Evolutionary conservation across 257 asterid species (phyloP), one percentile per base, ranked within the genome.

Genomic region (Scutellaria barbata): DNA sequence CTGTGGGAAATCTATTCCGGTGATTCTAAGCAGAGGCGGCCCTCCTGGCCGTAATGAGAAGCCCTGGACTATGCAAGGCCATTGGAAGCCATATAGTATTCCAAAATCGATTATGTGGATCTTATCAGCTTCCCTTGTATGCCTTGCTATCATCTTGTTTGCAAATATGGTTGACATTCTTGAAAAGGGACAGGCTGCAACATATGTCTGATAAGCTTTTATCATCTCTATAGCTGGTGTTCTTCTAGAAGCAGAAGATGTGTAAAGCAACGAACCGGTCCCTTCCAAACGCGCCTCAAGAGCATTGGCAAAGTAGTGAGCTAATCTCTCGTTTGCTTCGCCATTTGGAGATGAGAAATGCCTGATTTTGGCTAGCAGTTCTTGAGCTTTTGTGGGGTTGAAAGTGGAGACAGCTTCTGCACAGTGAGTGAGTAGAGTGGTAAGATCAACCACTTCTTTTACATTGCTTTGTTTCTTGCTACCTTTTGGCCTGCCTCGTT

Each of bases 21-120:
- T 89, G 35, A 89, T 82, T 30, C 71, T 83, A 56, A 89, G 55
- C 51, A 2, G 3, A 0, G 96, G 96, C 1, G 96, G 80, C 0
- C 96, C 94, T 0, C 94, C 89, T 0, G 88, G 94, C 83, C 82
- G 69, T 6, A 80, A 39, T 0, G 96, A 87, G 13, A 85, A 18
- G 8, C 86, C 86, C 14, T 89, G 93, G 61, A 89, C 83, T 3
- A 89, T 69, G 50, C 94, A 87, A 3, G 96, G 96, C 96, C 96
- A 89, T n/a, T 89, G 96, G 13, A 87, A 89, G 6, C 96, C 96
- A 33, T 87, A 81, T 12, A 81, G 13, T 50, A 89, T 85, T 0
- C 96, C 96, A 3, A 89, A 87, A 72, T 89, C 96, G 7, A 89
- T 82, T 3, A 89, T 84, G 74, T 89, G 96, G 48, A 89, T 52